Percentiles rank a stretch among this genome's conserved stretches.
These are phyloP conservation scores for Neurospora tetrasperma DNA, from an alignment of 495 filamentous ascomycete species.

Conservation along the genomic window DNA sequence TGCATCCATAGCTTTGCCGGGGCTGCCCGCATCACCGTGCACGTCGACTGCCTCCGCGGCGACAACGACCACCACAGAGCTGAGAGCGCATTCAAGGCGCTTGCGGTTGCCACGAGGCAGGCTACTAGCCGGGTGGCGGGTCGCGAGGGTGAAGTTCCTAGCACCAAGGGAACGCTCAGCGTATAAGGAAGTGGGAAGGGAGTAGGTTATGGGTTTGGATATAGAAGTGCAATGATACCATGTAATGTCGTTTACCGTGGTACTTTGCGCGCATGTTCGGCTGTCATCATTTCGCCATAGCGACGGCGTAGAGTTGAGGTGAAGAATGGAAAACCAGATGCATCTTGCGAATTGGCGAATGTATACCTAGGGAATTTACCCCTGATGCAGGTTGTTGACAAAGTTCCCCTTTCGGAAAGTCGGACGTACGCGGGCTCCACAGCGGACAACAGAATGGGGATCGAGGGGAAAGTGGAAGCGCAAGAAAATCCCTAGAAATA, in stretches of 20 bases:
- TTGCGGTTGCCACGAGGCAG: constrained; percentile 71
- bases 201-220: background rate
- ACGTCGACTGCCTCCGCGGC: constrained; percentile 80
- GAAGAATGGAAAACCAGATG: background rate
- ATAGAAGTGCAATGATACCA: constrained; percentile 1
- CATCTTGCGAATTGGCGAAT: background rate
- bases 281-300: background rate
- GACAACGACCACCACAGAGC: constrained; percentile 94
- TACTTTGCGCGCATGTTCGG: background rate
- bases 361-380: background rate
- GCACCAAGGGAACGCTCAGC: constrained; percentile 78
- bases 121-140: constrained; percentile 66
- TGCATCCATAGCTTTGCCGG: constrained; percentile 89
- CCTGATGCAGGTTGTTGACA: background rate
- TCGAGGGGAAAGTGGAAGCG: background rate
- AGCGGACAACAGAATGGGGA: background rate
- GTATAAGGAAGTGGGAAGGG: constrained; percentile 18
- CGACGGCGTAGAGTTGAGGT: background rate
- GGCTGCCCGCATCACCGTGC: constrained; percentile 80
- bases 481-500: background rate
- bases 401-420: background rate
- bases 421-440: background rate
- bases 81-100: constrained; percentile 94
- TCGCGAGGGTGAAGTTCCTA: constrained; percentile 81
- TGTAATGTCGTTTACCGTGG: background rate